These are phyloP conservation scores for Rutstroemia sp. DNA, from an alignment of 2,329 filamentous ascomycete genomes.

Conservation along the genomic window DNA sequence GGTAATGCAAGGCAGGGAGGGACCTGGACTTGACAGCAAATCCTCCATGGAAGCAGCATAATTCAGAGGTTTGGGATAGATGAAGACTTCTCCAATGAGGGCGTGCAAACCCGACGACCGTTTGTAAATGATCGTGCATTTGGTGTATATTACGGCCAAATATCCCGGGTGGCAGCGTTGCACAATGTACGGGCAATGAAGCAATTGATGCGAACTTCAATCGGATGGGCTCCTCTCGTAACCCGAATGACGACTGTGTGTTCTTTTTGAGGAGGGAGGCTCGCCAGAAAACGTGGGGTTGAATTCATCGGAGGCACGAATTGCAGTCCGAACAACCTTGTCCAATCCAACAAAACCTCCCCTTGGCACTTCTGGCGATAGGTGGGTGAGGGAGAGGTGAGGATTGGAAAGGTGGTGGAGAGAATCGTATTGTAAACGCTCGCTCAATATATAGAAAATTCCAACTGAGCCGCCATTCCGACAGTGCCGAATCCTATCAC, in stretches of 20 bases:
- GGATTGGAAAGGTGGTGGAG: neutral
- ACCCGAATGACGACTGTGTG: neutral
- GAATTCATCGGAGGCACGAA: neutral
- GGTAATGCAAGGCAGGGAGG: neutral
- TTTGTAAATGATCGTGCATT: neutral
- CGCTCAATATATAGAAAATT: neutral
- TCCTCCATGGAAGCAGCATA: neutral
- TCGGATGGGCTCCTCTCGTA: neutral
- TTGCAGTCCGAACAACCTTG: neutral
- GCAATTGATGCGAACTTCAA: neutral
- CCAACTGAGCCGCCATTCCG: neutral
- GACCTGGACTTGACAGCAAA: neutral
- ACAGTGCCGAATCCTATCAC: neutral
- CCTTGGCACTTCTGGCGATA: neutral
- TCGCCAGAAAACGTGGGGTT: conserved; percentile 7
- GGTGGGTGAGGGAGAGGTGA: neutral
- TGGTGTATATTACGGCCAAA: neutral
- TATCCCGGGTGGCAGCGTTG: neutral
- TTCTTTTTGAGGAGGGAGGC: neutral
- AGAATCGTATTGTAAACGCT: conserved; percentile 3
- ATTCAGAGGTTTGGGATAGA: neutral
- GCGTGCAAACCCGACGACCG: neutral
- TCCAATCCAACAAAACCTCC: neutral
- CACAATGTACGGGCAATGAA: neutral
- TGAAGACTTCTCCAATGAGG: neutral